These are phyloP conservation scores for Solanum chacoense DNA, from an alignment of 305 asterid genomes.

Conservation along the genomic window DNA sequence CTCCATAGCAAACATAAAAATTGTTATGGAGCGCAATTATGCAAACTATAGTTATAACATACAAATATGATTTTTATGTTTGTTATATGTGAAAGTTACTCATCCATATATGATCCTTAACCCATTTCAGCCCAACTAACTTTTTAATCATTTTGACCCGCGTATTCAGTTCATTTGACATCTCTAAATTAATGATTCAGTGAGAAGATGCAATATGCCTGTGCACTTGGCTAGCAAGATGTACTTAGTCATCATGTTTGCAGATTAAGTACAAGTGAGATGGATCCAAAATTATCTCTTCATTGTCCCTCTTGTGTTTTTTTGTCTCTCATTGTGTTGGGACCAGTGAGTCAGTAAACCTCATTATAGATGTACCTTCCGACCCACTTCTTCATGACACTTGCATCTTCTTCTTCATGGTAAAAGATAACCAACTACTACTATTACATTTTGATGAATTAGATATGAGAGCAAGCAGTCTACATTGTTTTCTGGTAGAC, in stretches of 20 bases:
- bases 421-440: not conserved
- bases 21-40: too few species aligned
- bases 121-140: not conserved
- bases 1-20: too few species aligned
- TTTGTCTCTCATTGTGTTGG: not conserved
- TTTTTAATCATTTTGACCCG: not conserved
- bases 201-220: not conserved
- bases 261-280: not conserved
- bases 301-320: not conserved
- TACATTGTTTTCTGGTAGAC: not conserved
- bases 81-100: too few species aligned
- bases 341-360: not conserved
- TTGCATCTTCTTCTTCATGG: not conserved
- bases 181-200: not conserved
- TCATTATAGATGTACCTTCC: not conserved
- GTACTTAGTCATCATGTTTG: not conserved
- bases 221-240: not conserved
- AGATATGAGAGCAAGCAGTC: not conserved
- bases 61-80: too few species aligned
- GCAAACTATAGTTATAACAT: too few species aligned
- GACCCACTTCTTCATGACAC: not conserved
- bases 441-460: not conserved
- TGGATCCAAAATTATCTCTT: not conserved
- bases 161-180: not conserved
- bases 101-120: not conserved